These are phyloP conservation scores for Diaporthe sp. DNA, from an alignment of 2,329 filamentous ascomycete species.

Conservation along the genomic window DNA sequence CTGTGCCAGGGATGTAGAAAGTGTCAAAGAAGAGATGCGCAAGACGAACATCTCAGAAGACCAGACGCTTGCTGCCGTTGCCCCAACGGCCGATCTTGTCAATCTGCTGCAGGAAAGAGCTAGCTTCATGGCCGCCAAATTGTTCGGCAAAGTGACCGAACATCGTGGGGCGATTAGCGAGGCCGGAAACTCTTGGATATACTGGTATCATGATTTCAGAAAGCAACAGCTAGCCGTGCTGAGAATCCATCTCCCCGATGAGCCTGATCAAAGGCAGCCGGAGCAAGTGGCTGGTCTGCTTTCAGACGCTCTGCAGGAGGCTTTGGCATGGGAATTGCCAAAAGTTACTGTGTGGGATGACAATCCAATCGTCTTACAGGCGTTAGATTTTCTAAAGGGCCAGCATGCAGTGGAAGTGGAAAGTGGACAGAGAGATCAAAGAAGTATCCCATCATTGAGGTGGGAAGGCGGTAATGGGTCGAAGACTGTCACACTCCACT, in stretches of 20 bases:
- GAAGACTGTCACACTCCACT: background rate
- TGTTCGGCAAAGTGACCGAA: background rate
- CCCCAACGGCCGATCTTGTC: background rate
- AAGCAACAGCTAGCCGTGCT: conserved; percentile 21
- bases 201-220: conserved; percentile 25
- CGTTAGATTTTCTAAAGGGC: background rate
- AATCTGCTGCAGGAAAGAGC: conserved; percentile 2
- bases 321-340: background rate
- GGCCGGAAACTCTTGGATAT: background rate
- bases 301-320: background rate
- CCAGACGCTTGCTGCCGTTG: background rate
- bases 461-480: conserved; percentile 5
- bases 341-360: conserved; percentile 19
- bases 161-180: background rate
- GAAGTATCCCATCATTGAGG: conserved; percentile 6
- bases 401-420: background rate
- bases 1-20: background rate
- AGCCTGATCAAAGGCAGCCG: background rate
- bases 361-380: background rate
- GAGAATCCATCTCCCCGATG: background rate
- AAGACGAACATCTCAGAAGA: background rate
- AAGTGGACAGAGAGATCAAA: background rate
- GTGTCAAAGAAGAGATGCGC: background rate
- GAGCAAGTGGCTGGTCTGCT: background rate
- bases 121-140: background rate